Evolutionary conservation across 305 asterid genomes (phyloP), one percentile per base, ranked within the genome.

Genomic region (Solanum aculeatissimum): DNA sequence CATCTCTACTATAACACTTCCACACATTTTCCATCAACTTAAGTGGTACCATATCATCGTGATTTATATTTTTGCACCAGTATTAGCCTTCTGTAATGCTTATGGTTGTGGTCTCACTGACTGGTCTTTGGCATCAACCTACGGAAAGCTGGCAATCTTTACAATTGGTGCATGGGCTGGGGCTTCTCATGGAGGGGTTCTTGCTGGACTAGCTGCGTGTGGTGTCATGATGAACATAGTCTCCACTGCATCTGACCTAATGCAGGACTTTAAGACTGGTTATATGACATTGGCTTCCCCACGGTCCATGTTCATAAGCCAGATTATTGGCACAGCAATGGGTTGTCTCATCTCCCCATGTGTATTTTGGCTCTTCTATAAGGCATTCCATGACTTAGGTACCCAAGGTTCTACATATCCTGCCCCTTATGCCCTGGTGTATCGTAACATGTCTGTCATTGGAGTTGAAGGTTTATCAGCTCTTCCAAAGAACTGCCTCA

Each of bases 161-260:
- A 88, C 92, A 4, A 85, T 95, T 13, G 99, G 98, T 42, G 93
- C 98, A 38, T 96, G 99, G 98, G 98, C 96, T 0, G 98, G 98
- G 49, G 88, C 93, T 25, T 19, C 89, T 32, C 91, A 93, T 38
- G 98, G 99, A 1, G 99, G 98, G 7, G 97, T 96, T 84, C 95
- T 96, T 49, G 98, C 98, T 2, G 98, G 99, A 13, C 80, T 96
- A 83, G 98, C 99, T 8, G 97, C 99, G 0, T 96, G 98, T 84
- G 99, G 99, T 1, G 99, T 96, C 83, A 95, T 95, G 99, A 96
- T 96, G 99, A 96, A 96, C 80, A 96, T 96, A 0, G 99, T 95
- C 32, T 89, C 99, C 12, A 95, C 98, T 2, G 99, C 98, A 51
- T 93, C 99, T 0, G 99, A 96, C 92, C 95, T 96, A 42, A 92